These are phyloP conservation scores for Fusarium piperis DNA, from an alignment of 2,329 filamentous ascomycete genomes.

Conservation along the genomic window DNA sequence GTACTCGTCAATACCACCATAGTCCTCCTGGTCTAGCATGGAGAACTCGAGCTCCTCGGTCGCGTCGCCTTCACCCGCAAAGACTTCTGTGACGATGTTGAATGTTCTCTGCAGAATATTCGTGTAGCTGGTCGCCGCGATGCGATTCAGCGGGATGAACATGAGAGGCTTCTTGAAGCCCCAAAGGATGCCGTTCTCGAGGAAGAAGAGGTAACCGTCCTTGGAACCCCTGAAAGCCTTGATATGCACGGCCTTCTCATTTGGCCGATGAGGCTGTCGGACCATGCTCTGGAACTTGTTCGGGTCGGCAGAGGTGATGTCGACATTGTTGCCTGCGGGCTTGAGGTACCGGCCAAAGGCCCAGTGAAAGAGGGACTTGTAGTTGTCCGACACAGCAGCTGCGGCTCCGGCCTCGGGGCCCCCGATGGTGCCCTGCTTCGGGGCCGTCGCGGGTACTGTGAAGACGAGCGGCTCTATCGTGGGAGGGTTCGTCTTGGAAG, in stretches of 20 bases:
- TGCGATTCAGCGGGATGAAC: constrained; percentile 69
- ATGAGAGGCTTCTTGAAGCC: constrained; percentile 75
- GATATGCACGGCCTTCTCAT: constrained; percentile 72
- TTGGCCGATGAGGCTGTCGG: constrained; percentile 66
- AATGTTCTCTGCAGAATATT: constrained; percentile 75
- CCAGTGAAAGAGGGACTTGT: constrained; percentile 69
- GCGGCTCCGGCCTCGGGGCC: constrained; percentile 62
- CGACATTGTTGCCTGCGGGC: constrained; percentile 56
- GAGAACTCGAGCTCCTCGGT: constrained; percentile 73
- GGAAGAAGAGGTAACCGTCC: constrained; percentile 74
- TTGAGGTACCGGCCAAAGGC: constrained; percentile 64
- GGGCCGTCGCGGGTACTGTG: constrained; percentile 67
- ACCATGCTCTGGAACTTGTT: constrained; percentile 66
- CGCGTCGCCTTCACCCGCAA: constrained; percentile 56
- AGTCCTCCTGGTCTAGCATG: constrained; percentile 77
- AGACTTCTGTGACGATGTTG: constrained; percentile 72
- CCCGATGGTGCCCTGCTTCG: constrained; percentile 67
- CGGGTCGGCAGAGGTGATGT: constrained; percentile 63
- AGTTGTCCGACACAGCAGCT: constrained; percentile 65
- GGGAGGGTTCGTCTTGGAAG: constrained; percentile 56
- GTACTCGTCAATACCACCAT: constrained; percentile 71
- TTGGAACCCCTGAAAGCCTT: constrained; percentile 74
- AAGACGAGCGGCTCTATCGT: constrained; percentile 70
- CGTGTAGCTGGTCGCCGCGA: constrained; percentile 72
- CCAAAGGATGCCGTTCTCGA: constrained; percentile 74